A percentile compares a stretch with the other conserved stretches of the same genome.
Conservation (phyloP, 306 rosid species). For the Citrullus amarus region DNA sequence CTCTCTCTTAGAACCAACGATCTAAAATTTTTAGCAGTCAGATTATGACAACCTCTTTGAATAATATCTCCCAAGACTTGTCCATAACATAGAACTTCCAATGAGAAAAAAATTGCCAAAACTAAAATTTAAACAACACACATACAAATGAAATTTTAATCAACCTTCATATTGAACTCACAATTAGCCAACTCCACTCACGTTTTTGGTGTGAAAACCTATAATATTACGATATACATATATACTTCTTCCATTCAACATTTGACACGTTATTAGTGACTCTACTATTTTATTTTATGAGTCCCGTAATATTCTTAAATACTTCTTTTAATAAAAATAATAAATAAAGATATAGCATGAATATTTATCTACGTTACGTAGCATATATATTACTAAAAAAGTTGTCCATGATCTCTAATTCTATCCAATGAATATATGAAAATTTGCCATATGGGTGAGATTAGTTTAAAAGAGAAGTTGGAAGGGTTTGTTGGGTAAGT, state of each 20-base stretch:
- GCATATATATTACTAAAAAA: too few relatives aligned
- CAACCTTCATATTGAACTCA: not conserved
- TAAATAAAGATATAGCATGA: too few relatives aligned
- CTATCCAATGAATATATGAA: not conserved
- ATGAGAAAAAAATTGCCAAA: not conserved
- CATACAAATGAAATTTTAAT: not conserved
- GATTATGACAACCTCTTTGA: too few relatives aligned
- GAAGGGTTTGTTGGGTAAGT: not conserved
- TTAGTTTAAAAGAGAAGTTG: not conserved
- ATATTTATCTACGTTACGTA: too few relatives aligned
- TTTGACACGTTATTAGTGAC: not conserved
- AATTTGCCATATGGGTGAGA: not conserved
- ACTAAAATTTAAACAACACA: not conserved
- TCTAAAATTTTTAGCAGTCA: too few relatives aligned
- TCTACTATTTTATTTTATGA: too few relatives aligned
- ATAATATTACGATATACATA: too few relatives aligned
- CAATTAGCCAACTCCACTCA: not conserved
- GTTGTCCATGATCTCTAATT: not conserved
- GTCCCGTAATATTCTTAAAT: not conserved
- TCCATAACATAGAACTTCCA: not conserved
- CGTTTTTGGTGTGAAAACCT: not conserved
- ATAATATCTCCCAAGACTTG: not conserved
- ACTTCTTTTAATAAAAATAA: too few relatives aligned
- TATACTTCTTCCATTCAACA: too few relatives aligned
- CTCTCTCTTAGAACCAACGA: too few relatives aligned